Percentiles rank a stretch among this genome's conserved stretches.
These are phyloP conservation scores for Pogostemon cablin DNA, from an alignment of 257 asterid genomes.

Conservation along the genomic window DNA sequence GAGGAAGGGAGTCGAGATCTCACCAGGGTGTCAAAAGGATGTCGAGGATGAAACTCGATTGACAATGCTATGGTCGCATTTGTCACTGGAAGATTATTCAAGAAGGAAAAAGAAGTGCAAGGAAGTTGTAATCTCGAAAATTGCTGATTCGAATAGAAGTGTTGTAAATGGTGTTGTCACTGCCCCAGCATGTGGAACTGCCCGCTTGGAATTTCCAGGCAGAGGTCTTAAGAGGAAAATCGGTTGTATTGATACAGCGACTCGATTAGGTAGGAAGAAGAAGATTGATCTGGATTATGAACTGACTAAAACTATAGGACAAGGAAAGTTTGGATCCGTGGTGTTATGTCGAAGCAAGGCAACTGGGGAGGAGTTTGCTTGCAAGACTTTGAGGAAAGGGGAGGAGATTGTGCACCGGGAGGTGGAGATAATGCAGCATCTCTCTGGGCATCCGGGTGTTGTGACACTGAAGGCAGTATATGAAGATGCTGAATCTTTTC, in stretches of 20 bases:
- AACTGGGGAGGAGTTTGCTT: constrained; percentile 77
- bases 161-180: constrained; percentile 68
- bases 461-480: constrained; percentile 82
- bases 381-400: constrained; percentile 76
- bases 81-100: constrained; percentile 70
- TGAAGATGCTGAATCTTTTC: constrained; percentile 76
- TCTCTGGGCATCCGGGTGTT: constrained; percentile 85
- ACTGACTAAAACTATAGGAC: constrained; percentile 58
- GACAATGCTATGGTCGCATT: constrained; percentile 55
- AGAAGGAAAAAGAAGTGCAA: constrained; percentile 78
- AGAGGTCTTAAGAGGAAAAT: constrained; percentile 91
- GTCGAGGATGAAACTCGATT: constrained; percentile 40
- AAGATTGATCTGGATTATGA: constrained; percentile 79
- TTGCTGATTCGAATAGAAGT: constrained; percentile 45
- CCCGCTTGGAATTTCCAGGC: constrained; percentile 49
- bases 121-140: constrained; percentile 51
- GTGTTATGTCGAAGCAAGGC: constrained; percentile 61
- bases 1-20: constrained; percentile 70
- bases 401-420: constrained; percentile 91
- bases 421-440: constrained; percentile 96
- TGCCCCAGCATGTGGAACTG: constrained; percentile 75
- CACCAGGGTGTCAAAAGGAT: constrained; percentile 34
- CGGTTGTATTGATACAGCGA: constrained; percentile 80
- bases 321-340: constrained; percentile 85
- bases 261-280: constrained; percentile 81